Base-by-base conservation (phyloP, 148 eudicot genomes). In the Rhododendron williamsianum region DNA sequence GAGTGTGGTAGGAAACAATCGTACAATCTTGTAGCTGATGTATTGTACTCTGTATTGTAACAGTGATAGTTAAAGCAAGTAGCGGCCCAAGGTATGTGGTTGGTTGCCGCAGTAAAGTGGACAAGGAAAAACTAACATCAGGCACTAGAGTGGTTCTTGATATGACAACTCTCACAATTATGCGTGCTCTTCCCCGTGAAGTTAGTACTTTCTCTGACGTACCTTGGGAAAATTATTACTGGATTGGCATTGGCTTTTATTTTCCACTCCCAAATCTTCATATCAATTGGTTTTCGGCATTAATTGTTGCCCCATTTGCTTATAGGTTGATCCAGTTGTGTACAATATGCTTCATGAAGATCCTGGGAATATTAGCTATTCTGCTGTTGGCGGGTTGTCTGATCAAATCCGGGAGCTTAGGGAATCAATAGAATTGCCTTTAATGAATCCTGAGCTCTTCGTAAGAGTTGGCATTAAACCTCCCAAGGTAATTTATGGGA, bases 261-360 rank as follows among this genome's bases (percentile, higher is more conserved):
- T 35, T 80, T 81, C 11, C 38, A 33, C 45, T 58, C 11, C 33
- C 65, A 56, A 16, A 21, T 81, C 69, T 81, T 60, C 9, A 41
- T n/a, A 81, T 11, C 25, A 2, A 56, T 15, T 41, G 73, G 12
- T 49, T 7, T 80, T 41, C 69, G 35, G 45, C 54, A 6, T 36
- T 56, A 78, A 19, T 45, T 65, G 81, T 25, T 67, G n/a, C 9
- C 9, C 25, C 41, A 30, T 41, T 45, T 67, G n/a, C 80, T 51
- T 65, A 19, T 89, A 96, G 99, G 99, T 97, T 80, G 98, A 97
- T 90, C 99, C 99, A 58, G 99, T 95, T 88, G 99, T 97, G 23
- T 95, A 97, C 89, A 97, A 94, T 82, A 97, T 97, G 98, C 98
- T 97, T 89, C 99, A 97, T 89, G 98, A 97, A 89, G 99, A 97